These are phyloP conservation scores for Crithidia sp. DNA, from an alignment of 208 protist species.

Conservation along the genomic window DNA sequence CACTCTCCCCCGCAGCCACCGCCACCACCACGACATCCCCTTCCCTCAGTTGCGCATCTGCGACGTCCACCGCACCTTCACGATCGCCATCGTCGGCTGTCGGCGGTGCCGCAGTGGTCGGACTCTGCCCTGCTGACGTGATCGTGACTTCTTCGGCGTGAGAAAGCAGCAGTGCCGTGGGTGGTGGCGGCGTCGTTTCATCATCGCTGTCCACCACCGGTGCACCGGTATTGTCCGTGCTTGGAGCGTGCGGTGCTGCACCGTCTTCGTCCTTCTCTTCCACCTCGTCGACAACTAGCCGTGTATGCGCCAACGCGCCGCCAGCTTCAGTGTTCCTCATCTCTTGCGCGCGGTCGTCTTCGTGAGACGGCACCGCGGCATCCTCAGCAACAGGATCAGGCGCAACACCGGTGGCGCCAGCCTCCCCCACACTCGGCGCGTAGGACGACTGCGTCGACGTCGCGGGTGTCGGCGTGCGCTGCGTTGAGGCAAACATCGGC, in stretches of 20 bases:
- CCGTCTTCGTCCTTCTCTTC: no score
- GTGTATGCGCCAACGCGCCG: no score
- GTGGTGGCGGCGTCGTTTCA: not conserved
- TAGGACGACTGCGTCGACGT: not conserved
- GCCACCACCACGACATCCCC: not conserved
- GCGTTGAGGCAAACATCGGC: slow-evolving; percentile 10
- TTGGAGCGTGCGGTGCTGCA: not conserved
- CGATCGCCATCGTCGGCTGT: not conserved
- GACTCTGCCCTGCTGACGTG: slow-evolving; percentile 1
- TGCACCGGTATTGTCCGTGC: not conserved
- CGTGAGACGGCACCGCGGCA: no score
- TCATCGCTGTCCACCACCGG: not conserved
- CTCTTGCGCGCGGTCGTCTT: no score
- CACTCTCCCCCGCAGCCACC: not conserved
- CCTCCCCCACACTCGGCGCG: not conserved
- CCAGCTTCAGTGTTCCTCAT: no score
- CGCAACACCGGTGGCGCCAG: no score
- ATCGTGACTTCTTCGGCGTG: slow-evolving; percentile 12
- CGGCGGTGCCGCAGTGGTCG: not conserved
- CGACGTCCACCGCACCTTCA: not conserved
- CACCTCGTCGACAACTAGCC: no score
- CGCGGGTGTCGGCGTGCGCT: not conserved
- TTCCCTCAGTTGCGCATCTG: not conserved
- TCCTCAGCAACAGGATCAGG: no score
- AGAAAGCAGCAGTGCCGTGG: slow-evolving; percentile 4